Base-by-base conservation (phyloP, 352 stramenopile genomes). In the Phytophthora hybrid region DNA sequence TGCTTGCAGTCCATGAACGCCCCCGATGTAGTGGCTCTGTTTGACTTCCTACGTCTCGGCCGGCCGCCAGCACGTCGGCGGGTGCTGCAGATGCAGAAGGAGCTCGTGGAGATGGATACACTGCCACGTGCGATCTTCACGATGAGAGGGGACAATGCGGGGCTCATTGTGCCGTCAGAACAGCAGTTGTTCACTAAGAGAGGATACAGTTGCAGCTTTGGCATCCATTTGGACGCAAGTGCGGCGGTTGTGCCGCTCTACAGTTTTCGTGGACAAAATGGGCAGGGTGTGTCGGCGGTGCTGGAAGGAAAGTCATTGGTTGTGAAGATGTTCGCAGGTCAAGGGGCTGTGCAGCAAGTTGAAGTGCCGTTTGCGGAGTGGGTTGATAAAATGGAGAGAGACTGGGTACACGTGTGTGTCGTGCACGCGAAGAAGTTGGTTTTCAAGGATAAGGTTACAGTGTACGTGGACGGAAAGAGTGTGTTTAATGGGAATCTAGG, bases 391-490 rank as follows among this genome's bases (percentile, higher is more conserved):
- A 91, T 95, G 81, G 68, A 91, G 61, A 64, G 53, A 23, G 54
- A 70, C 13, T 97, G 88, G 90, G 79, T 90, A 1, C 88, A 95
- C 55, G 51, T 97, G 37, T 93, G 84, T 59, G 76, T 97, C 54
- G 87, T 94, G 1, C 90, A 97, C 66, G 78, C 86, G 1, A 95
- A 95, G 71, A 97, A 95, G 59, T 94, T 97, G 85, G 85, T 97
- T 11, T 97, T 95, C 74, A 95, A 94, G 66, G 90, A 95, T 75
- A 97, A 97, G 68, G 39, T 95, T 10, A 80, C 74, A 0, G 80
- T 97, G 31, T 95, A 80, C 64, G 70, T 90, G n/a, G 78, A 97
- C 54, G 88, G 87, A 1, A 78, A 75, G 13, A 54, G 46, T n/a
- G 63, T 88, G 10, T 92, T 90, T 63, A 89, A 74, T 31, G 90